A percentile compares a stretch with the other conserved stretches of the same genome.
Conservation (phyloP, 768 basidiomycete species). For the Sistotremastrum niveocremeum region DNA sequence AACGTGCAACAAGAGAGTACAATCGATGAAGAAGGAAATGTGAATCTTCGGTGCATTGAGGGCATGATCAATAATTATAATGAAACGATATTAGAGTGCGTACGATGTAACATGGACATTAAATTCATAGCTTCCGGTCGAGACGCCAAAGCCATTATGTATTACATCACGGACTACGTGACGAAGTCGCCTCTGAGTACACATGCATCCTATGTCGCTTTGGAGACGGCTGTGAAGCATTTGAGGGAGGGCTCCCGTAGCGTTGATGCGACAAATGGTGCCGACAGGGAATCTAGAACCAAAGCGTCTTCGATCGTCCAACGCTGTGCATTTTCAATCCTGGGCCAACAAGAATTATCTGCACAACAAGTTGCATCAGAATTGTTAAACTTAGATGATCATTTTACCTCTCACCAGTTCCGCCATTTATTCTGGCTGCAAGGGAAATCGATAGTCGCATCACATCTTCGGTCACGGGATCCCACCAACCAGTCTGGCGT, state of each 20-base stretch:
- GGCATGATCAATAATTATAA: constrained; percentile 33
- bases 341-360: constrained; percentile 26
- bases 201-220: constrained; percentile 26
- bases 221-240: constrained; percentile 22
- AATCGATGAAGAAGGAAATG: background rate
- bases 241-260: constrained; percentile 15
- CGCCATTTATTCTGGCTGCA: constrained; percentile 25
- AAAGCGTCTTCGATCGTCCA: constrained; percentile 23
- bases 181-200: constrained; percentile 28
- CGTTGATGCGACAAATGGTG: constrained; percentile 9
- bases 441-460: constrained; percentile 12
- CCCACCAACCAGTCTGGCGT: too few relatives aligned
- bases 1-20: too few relatives aligned
- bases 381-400: constrained; percentile 21
- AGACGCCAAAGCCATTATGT: constrained; percentile 27
- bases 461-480: too few relatives aligned
- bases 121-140: constrained; percentile 30
- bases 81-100: constrained; percentile 19
- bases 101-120: constrained; percentile 35
- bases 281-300: constrained; percentile 9
- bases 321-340: constrained; percentile 24
- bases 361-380: constrained; percentile 24
- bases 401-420: constrained; percentile 24
- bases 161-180: constrained; percentile 38
- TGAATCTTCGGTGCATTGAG: constrained; percentile 21